These are phyloP conservation scores for Acorus calamus DNA, from an alignment of 106 monocot genomes.

Conservation along the genomic window DNA sequence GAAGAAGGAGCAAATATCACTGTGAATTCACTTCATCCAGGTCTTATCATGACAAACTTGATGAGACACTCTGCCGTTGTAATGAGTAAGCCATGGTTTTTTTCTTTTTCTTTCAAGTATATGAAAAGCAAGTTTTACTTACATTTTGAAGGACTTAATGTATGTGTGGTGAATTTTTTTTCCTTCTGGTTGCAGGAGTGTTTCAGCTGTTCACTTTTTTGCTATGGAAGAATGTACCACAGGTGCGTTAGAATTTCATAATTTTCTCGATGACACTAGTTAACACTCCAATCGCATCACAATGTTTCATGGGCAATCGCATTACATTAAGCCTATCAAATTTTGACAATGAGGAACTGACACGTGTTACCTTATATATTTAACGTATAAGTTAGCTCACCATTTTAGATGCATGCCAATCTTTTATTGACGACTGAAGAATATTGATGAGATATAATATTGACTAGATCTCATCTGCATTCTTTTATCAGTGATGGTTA, in stretches of 20 bases:
- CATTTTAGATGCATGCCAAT: too few relatives aligned
- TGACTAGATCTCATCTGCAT: too few relatives aligned
- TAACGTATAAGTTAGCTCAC: too few relatives aligned
- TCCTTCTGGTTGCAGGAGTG: slow-evolving; percentile 38
- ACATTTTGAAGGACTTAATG: background rate
- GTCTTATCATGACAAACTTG: slow-evolving; percentile 87
- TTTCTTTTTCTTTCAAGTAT: background rate
- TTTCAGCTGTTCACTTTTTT: slow-evolving; percentile 46
- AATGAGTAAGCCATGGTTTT: slow-evolving; percentile 52
- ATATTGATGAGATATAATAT: too few relatives aligned
- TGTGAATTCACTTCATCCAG: slow-evolving; percentile 83
- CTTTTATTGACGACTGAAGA: too few relatives aligned
- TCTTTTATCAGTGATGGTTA: too few relatives aligned
- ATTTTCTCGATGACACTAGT: too few relatives aligned
- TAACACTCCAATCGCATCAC: too few relatives aligned
- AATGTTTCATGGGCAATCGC: too few relatives aligned
- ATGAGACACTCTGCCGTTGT: slow-evolving; percentile 67
- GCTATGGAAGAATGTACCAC: slow-evolving; percentile 87
- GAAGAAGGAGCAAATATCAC: slow-evolving; percentile 81
- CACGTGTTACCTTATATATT: too few relatives aligned
- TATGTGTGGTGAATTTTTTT: background rate
- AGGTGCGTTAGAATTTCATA: slow-evolving; percentile 29
- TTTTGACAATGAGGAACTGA: too few relatives aligned
- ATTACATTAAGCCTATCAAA: too few relatives aligned
- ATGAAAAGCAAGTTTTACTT: background rate